Evolutionary conservation across 768 basidiomycete species (phyloP).

Genomic region (Brasilioporus rufonigricans): DNA sequence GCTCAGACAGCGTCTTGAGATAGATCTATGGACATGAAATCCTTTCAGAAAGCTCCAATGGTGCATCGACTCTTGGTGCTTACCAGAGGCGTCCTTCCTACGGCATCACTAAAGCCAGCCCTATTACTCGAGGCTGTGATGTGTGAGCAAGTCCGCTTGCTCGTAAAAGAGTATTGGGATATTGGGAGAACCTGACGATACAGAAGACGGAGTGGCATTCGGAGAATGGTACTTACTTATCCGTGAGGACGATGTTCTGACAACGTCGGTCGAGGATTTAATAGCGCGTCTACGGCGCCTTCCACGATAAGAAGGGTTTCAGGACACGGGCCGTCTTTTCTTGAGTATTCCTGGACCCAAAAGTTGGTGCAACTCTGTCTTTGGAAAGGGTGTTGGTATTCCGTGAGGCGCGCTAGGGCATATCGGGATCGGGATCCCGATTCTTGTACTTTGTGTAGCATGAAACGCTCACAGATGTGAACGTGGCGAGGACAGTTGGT

Average conservation of each 20-base stretch:
- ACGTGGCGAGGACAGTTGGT: too few species aligned
- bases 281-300: not conserved
- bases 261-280: not conserved
- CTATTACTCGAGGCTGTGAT: slow-evolving; percentile 12
- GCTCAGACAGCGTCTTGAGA: slow-evolving; percentile 76
- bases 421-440: not conserved
- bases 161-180: slow-evolving; percentile 31
- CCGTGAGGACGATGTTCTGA: not conserved
- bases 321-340: not conserved
- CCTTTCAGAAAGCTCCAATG: slow-evolving; percentile 1
- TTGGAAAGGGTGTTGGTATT: too few species aligned
- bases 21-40: slow-evolving; percentile 58
- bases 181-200: not conserved
- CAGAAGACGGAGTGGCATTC: not conserved
- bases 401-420: not conserved
- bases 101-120: slow-evolving; percentile 78
- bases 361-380: not conserved
- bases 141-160: slow-evolving; percentile 25
- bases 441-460: not conserved
- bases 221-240: not conserved
- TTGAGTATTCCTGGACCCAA: not conserved
- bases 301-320: not conserved
- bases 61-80: slow-evolving; percentile 19
- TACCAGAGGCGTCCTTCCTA: slow-evolving; percentile 93
- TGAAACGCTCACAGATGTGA: not conserved